A percentile compares a stretch with the other conserved stretches of the same genome.
phyloP scores from a whole-genome alignment of 192 early-diverging fungal species.

The Linnemannia elongata region DNA sequence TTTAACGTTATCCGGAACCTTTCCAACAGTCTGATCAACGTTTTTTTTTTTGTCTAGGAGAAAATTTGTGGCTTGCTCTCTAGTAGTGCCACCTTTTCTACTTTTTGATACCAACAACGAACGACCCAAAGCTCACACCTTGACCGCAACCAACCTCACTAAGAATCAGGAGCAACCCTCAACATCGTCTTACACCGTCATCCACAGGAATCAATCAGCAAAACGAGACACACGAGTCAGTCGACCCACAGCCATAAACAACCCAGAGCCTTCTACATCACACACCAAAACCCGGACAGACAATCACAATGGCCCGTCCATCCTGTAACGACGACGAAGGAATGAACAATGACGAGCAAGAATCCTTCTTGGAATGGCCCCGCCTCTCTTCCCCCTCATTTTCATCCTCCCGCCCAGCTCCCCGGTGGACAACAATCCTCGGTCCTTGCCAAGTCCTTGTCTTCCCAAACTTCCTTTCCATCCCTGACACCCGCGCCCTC shows the following conservation, averaged over 20 bases:
- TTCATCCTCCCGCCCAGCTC: slow-evolving; percentile 19
- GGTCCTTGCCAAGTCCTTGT: slow-evolving; percentile 42
- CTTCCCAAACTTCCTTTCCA: slow-evolving; percentile 33
- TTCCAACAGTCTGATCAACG: not conserved
- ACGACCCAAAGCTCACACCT: no score
- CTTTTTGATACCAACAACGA: no score
- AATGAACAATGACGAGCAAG: not conserved
- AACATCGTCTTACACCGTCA: no score
- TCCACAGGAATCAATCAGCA: no score
- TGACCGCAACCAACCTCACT: no score
- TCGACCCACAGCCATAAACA: no score
- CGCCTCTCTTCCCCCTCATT: slow-evolving; percentile 39
- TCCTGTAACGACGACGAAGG: not conserved
- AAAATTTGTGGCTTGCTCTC: no score
- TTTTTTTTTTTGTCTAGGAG: no score
- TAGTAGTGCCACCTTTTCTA: no score
- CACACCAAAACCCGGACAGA: not conserved
- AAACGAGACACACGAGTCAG: no score
- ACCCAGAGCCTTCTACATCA: no score
- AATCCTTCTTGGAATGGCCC: slow-evolving; percentile 23
- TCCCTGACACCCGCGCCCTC: slow-evolving; percentile 14
- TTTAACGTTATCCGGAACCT: not conserved
- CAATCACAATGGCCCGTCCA: not conserved
- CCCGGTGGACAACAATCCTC: slow-evolving; percentile 29
- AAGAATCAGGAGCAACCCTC: no score